These are phyloP conservation scores for Ogataea nakhonphanomensis DNA, from an alignment of 805 yeast genomes.

Conservation along the genomic window DNA sequence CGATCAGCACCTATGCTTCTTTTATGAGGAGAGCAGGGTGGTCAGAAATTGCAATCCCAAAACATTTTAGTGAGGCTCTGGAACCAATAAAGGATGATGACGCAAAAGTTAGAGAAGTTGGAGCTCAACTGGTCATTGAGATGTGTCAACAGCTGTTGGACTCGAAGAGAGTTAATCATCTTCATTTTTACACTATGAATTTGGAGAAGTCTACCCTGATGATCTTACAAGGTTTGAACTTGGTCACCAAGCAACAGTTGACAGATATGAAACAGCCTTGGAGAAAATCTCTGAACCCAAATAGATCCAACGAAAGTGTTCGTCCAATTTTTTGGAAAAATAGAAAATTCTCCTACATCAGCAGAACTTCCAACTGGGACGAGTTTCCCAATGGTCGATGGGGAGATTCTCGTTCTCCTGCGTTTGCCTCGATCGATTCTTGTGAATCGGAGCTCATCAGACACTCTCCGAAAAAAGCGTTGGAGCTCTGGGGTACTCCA, in stretches of 20 bases:
- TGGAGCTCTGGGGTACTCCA: slow-evolving; percentile 89
- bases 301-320: slow-evolving; percentile 73
- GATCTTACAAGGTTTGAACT: slow-evolving; percentile 72
- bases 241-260: slow-evolving; percentile 36
- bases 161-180: slow-evolving; percentile 73
- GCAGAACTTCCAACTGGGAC: slow-evolving; percentile 92
- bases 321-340: slow-evolving; percentile 97
- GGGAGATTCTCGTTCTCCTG: slow-evolving; percentile 98
- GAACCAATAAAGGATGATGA: slow-evolving; percentile 91
- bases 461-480: slow-evolving; percentile 75
- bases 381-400: slow-evolving; percentile 98
- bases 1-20: slow-evolving; percentile 91
- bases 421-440: slow-evolving; percentile 85
- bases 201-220: slow-evolving; percentile 86
- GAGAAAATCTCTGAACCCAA: slow-evolving; percentile 85
- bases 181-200: slow-evolving; percentile 97
- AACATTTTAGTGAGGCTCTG: slow-evolving; percentile 60
- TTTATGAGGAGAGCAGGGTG: slow-evolving; percentile 92
- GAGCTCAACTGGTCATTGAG: slow-evolving; percentile 75
- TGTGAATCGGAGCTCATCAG: slow-evolving; percentile 77
- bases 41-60: slow-evolving; percentile 84
- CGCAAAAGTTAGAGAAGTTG: slow-evolving; percentile 77
- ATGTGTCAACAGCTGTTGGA: slow-evolving; percentile 75
- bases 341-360: slow-evolving; percentile 83
- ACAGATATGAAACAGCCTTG: slow-evolving; percentile 55